phyloP scores from a whole-genome alignment of 2,329 filamentous ascomycete species.

The Phaeophleospora eucalypticola region DNA sequence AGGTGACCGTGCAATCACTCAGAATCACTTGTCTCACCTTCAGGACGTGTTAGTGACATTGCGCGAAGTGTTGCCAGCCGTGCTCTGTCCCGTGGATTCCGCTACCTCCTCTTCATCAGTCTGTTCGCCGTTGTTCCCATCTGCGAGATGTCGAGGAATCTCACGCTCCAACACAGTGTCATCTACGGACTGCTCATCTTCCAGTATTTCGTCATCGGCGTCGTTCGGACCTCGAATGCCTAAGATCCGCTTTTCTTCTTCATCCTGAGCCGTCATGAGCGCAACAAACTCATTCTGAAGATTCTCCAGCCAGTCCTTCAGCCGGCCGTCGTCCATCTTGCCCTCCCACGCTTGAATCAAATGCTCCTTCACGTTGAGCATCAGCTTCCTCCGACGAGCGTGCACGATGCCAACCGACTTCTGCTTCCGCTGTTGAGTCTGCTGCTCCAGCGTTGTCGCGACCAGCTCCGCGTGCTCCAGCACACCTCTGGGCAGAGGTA shows the following conservation, averaged over 20 bases:
- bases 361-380: slow-evolving; percentile 69
- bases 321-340: slow-evolving; percentile 58
- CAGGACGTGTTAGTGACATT: neutral
- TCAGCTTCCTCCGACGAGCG: slow-evolving; percentile 64
- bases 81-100: neutral
- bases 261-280: slow-evolving; percentile 65
- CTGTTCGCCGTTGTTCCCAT: neutral
- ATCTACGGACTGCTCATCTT: neutral
- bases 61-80: neutral
- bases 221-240: slow-evolving; percentile 8
- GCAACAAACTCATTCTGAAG: slow-evolving; percentile 71
- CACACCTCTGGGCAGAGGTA: slow-evolving; percentile 66
- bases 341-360: slow-evolving; percentile 65
- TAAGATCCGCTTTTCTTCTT: slow-evolving; percentile 24
- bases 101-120: neutral
- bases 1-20: too few species aligned
- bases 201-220: slow-evolving; percentile 1
- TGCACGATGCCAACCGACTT: slow-evolving; percentile 56
- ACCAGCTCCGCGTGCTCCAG: slow-evolving; percentile 65
- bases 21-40: too few species aligned
- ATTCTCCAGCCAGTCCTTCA: slow-evolving; percentile 61
- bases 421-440: slow-evolving; percentile 56
- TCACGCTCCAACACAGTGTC: neutral
- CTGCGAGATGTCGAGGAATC: neutral
- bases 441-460: slow-evolving; percentile 57